Conservation (phyloP, 805 yeast genomes). For the Candida vaughaniae region DNA sequence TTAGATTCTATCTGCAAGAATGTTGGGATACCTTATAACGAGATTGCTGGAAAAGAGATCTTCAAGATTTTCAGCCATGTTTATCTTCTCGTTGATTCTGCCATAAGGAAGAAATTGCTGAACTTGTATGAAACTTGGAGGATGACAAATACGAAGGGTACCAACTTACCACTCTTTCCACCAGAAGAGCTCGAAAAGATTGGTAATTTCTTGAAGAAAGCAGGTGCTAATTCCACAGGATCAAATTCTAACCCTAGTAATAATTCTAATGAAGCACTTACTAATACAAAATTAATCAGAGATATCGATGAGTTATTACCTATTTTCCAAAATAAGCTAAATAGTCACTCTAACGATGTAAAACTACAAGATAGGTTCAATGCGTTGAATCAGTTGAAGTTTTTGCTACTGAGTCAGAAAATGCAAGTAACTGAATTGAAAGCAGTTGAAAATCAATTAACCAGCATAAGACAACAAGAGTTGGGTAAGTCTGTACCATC, state of each 20-base stretch:
- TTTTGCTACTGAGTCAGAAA: conserved; percentile 36
- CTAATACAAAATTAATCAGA: conserved; percentile 25
- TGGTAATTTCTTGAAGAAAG: conserved; percentile 59
- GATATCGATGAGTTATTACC: conserved; percentile 41
- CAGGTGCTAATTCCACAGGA: conserved; percentile 19
- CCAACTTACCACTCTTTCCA: conserved; percentile 73
- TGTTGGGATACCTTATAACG: conserved; percentile 87
- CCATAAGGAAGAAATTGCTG: conserved; percentile 63
- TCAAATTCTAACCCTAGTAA: conserved; percentile 9
- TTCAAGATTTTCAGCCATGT: conserved; percentile 71
- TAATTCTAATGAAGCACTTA: conserved; percentile 11
- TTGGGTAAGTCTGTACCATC: conserved; percentile 5
- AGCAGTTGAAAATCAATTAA: conserved; percentile 38
- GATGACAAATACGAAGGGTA: conserved; percentile 52
- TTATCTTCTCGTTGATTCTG: conserved; percentile 75
- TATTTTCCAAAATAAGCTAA: conserved; percentile 40
- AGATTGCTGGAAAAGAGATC: conserved; percentile 66
- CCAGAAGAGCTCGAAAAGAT: conserved; percentile 66
- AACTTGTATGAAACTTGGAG: conserved; percentile 90
- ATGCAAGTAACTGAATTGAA: conserved; percentile 33
- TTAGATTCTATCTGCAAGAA: conserved; percentile 90
- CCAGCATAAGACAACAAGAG: conserved; percentile 37
- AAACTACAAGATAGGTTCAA: conserved; percentile 44
- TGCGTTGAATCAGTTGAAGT: conserved; percentile 44
- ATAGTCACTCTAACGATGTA: conserved; percentile 37